phyloP scores from a whole-genome alignment of 345 rosid genomes.

The Populus ilicifolia region DNA sequence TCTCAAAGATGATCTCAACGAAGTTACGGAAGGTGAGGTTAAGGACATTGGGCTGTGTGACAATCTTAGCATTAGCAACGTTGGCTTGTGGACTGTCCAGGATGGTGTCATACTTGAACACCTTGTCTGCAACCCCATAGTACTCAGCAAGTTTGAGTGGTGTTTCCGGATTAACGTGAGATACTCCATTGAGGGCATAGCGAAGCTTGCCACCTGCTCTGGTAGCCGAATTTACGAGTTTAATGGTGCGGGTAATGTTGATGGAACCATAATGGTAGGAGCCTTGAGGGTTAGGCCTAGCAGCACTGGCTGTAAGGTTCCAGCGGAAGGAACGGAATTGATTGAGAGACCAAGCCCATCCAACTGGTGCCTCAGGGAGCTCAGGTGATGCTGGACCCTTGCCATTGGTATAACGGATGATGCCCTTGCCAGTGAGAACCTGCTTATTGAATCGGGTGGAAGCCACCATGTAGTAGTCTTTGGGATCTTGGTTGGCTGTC shows the following conservation, averaged over 20 bases:
- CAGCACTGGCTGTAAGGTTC: slow-evolving; percentile 39
- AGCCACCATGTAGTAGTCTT: slow-evolving; percentile 32
- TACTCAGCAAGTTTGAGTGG: slow-evolving; percentile 37
- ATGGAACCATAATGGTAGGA: slow-evolving; percentile 37
- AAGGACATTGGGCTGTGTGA: slow-evolving; percentile 20
- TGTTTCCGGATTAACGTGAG: slow-evolving; percentile 25
- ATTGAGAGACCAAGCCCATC: slow-evolving; percentile 42
- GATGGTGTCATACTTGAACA: slow-evolving; percentile 27
- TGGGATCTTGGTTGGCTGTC: slow-evolving; percentile 25
- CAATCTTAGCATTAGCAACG: not conserved
- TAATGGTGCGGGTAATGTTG: slow-evolving; percentile 36
- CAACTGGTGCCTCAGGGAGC: slow-evolving; percentile 28
- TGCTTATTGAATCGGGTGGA: slow-evolving; percentile 31
- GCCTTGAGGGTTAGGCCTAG: slow-evolving; percentile 41
- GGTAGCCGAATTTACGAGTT: slow-evolving; percentile 20
- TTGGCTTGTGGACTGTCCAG: slow-evolving; percentile 10
- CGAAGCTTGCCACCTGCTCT: slow-evolving; percentile 28
- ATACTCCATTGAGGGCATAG: slow-evolving; percentile 32
- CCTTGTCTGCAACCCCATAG: slow-evolving; percentile 25
- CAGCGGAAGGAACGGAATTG: slow-evolving; percentile 39
- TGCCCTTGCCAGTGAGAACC: slow-evolving; percentile 18
- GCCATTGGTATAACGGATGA: slow-evolving; percentile 20
- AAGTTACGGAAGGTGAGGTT: slow-evolving; percentile 31
- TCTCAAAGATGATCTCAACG: slow-evolving; percentile 32
- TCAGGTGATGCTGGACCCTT: slow-evolving; percentile 26